phyloP scores from a whole-genome alignment of 1,284 basidiomycete species.

The Mycocalia duriaeana region DNA sequence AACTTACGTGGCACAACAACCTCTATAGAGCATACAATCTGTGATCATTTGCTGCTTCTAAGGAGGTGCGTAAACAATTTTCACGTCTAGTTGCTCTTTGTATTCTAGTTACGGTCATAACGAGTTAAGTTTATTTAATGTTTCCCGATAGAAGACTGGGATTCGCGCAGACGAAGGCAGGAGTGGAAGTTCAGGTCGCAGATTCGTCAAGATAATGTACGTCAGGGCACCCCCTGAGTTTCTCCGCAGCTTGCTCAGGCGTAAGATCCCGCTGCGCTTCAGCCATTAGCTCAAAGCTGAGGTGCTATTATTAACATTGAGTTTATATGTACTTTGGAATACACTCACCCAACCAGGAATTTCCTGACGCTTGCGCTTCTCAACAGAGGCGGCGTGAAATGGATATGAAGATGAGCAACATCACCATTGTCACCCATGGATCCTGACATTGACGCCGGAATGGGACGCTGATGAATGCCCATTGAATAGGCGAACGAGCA shows the following conservation, averaged over 20 bases:
- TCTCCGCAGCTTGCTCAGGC: conserved; percentile 80
- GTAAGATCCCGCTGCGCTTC: conserved; percentile 91
- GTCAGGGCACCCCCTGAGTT: conserved; percentile 41
- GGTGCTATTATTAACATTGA: not conserved
- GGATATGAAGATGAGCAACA: conserved; percentile 82
- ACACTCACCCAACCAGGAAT: conserved; percentile 78
- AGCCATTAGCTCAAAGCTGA: conserved; percentile 86
- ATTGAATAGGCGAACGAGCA: conserved; percentile 96
- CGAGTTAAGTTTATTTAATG: conserved; percentile 4
- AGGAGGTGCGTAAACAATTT: conserved; percentile 27
- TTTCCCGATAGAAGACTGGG: conserved; percentile 39
- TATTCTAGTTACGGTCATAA: no score
- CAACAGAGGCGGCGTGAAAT: conserved; percentile 86
- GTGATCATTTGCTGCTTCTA: conserved; percentile 36
- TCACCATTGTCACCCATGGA: conserved; percentile 39
- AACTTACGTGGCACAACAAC: conserved; percentile 88
- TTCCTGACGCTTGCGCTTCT: conserved; percentile 82
- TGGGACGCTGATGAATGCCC: conserved; percentile 84
- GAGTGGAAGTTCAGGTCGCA: conserved; percentile 25
- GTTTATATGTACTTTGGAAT: not conserved
- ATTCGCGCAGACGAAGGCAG: conserved; percentile 72
- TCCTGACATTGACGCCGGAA: conserved; percentile 32
- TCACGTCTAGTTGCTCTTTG: no score
- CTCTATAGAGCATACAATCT: conserved; percentile 71
- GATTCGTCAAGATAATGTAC: conserved; percentile 28